Conservation (phyloP, 2,329 filamentous ascomycete genomes). For the Penicillium expansum region DNA sequence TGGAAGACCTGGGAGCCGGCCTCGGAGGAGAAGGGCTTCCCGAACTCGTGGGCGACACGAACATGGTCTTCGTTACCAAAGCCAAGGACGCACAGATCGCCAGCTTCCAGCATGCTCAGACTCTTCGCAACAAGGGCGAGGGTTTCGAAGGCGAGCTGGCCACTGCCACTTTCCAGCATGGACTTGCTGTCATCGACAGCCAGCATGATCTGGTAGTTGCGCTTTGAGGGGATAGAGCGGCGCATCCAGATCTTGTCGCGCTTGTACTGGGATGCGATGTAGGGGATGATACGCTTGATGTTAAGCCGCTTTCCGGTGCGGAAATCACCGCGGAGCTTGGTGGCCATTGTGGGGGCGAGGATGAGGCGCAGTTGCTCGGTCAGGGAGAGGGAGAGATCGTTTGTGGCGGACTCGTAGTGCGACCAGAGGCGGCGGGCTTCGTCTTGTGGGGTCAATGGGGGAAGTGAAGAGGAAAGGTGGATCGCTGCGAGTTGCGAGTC, state of each 20-base stretch:
- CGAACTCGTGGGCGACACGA: slow-evolving; percentile 81
- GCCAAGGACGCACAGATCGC: slow-evolving; percentile 85
- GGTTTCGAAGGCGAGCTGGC: slow-evolving; percentile 84
- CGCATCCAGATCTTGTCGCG: slow-evolving; percentile 99
- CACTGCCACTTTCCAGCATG: slow-evolving; percentile 80
- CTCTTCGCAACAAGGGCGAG: slow-evolving; percentile 86
- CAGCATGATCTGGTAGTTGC: slow-evolving; percentile 94
- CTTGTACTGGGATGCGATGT: slow-evolving; percentile 97
- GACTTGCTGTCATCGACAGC: slow-evolving; percentile 93
- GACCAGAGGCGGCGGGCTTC: slow-evolving; percentile 77
- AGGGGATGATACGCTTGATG: slow-evolving; percentile 99
- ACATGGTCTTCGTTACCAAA: slow-evolving; percentile 74
- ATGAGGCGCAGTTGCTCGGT: slow-evolving; percentile 96
- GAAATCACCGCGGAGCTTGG: slow-evolving; percentile 94
- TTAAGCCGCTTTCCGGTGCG: slow-evolving; percentile 97
- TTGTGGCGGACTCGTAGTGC: slow-evolving; percentile 78
- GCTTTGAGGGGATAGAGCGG: slow-evolving; percentile 83
- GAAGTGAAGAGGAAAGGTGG: slow-evolving; percentile 59
- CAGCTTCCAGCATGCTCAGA: slow-evolving; percentile 88
- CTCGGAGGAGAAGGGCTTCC: slow-evolving; percentile 74
- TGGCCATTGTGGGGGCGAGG: slow-evolving; percentile 87
- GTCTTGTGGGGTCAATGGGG: slow-evolving; percentile 47
- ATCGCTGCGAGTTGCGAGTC: slow-evolving; percentile 65
- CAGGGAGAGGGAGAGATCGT: slow-evolving; percentile 79
- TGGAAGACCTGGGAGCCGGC: slow-evolving; percentile 81